Conservation (phyloP, 495 filamentous ascomycete species). For the Xylaria castorea region DNA sequence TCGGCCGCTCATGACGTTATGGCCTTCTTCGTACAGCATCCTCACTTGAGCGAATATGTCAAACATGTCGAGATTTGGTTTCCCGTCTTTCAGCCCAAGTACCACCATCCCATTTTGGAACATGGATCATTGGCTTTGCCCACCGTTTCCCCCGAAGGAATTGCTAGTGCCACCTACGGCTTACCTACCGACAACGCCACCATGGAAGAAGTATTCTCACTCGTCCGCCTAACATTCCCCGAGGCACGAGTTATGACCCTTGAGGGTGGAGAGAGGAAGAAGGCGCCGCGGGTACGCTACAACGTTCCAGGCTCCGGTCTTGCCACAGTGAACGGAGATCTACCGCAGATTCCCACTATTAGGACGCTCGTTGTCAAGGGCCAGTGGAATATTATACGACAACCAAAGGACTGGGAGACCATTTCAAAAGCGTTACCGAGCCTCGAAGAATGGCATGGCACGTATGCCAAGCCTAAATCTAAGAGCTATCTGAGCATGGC, state of each 20-base stretch:
- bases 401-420: constrained; percentile 66
- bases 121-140: constrained; percentile 51
- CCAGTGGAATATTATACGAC: constrained; percentile 76
- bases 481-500: constrained; percentile 72
- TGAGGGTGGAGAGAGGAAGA: constrained; percentile 76
- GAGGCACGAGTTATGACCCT: constrained; percentile 71
- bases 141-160: constrained; percentile 53
- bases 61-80: constrained; percentile 78
- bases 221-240: constrained; percentile 62
- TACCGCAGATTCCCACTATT: constrained; percentile 55
- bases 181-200: constrained; percentile 68
- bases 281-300: constrained; percentile 68
- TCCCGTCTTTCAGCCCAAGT: constrained; percentile 69
- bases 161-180: constrained; percentile 59
- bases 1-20: constrained; percentile 60
- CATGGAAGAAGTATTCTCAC: constrained; percentile 69
- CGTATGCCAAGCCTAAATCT: constrained; percentile 71
- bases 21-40: constrained; percentile 62
- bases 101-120: constrained; percentile 43
- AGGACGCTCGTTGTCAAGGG: constrained; percentile 73
- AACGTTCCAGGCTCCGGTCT: constrained; percentile 44
- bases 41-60: constrained; percentile 66
- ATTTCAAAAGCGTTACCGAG: constrained; percentile 67
- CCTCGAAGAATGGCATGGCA: constrained; percentile 72
- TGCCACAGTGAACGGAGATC: constrained; percentile 35